Base-by-base conservation (phyloP, 192 early-diverging fungal species). In the Coemansia sp. region DNA sequence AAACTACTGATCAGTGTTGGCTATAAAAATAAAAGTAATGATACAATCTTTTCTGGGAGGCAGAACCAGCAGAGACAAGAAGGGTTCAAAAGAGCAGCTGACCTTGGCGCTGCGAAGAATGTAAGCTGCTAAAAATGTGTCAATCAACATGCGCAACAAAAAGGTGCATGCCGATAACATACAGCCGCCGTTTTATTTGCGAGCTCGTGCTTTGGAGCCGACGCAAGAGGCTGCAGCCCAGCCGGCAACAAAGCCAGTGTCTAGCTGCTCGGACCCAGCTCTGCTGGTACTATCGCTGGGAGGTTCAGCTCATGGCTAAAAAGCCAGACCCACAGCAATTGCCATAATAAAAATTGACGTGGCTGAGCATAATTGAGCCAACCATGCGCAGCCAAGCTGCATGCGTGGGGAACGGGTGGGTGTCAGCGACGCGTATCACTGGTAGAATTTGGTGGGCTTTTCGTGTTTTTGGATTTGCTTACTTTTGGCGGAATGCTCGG, bases 391-490 rank as follows among this genome's bases (percentile, higher is more conserved):
- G 57, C 36, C 51, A 56, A 25, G 47, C 26, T 50, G 40, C 40
- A 50, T 50, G 49, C 49, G 19, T 8, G 49, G 44, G 26, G 57
- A 38, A 55, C 46, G 20, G 19, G 34, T 20, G 54, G 14, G 47
- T 23, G 40, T 14, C 23, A 31, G 47, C 40, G 28, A 61, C 66
- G 66, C 64, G 64, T n/a, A 11, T 42, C 12, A 42, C 40, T 60
- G 63, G 48, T 25, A 12, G 37, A 20, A 9, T 65, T 75, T 75
- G 68, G 74, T 53, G 74, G 68, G 37, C 57, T 25, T 70, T 75
- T 75, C 68, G 74, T 70, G 74, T 70, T 68, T 71, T 62, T 37
- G 40, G 55, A 54, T 61, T 61, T 49, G 46, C 68, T 48, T 66
- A 60, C 59, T 36, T 60, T 38, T 15, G 2, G 56, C 5, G 23